Evolutionary conservation across 768 basidiomycete species (phyloP).

Genomic region (Boletus sensibilis): DNA sequence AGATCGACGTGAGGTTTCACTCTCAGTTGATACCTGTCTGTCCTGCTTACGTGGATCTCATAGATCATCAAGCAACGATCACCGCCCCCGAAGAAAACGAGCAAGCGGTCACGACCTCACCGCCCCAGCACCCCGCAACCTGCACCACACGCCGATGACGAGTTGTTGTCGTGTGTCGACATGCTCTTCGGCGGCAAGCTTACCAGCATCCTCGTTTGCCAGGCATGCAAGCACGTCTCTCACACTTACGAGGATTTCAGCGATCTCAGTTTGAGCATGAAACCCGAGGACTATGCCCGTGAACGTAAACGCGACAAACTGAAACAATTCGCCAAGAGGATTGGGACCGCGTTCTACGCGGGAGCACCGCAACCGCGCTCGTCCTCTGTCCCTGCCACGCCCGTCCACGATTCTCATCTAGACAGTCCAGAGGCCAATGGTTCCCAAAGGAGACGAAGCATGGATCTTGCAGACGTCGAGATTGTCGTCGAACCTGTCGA

Average conservation of each 20-base stretch:
- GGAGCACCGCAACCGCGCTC: constrained; percentile 44
- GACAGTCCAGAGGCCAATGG: constrained; percentile 30
- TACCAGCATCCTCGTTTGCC: constrained; percentile 90
- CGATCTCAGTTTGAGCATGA: constrained; percentile 89
- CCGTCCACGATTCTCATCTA: constrained; percentile 30
- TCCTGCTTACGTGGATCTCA: background rate
- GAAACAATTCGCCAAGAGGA: constrained; percentile 67
- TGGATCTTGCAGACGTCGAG: constrained; percentile 37
- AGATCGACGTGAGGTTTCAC: constrained; percentile 65
- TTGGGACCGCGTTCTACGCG: constrained; percentile 34
- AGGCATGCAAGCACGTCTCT: constrained; percentile 90
- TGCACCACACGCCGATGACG: constrained; percentile 38
- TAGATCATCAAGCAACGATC: constrained; percentile 76
- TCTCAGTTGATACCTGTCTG: background rate
- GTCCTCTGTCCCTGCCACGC: constrained; percentile 56
- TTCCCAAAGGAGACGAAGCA: constrained; percentile 33
- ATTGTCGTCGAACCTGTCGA: constrained; percentile 16
- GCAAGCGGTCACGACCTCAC: constrained; percentile 14
- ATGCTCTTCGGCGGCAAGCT: constrained; percentile 89
- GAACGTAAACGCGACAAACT: constrained; percentile 77
- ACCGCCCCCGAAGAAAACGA: constrained; percentile 44
- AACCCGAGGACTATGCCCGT: constrained; percentile 72
- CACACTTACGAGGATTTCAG: constrained; percentile 85
- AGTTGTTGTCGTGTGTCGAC: constrained; percentile 75
- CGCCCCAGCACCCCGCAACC: background rate